Evolutionary conservation across 2,329 filamentous ascomycete genomes (phyloP).

Genomic region (Cytospora chrysosperma): DNA sequence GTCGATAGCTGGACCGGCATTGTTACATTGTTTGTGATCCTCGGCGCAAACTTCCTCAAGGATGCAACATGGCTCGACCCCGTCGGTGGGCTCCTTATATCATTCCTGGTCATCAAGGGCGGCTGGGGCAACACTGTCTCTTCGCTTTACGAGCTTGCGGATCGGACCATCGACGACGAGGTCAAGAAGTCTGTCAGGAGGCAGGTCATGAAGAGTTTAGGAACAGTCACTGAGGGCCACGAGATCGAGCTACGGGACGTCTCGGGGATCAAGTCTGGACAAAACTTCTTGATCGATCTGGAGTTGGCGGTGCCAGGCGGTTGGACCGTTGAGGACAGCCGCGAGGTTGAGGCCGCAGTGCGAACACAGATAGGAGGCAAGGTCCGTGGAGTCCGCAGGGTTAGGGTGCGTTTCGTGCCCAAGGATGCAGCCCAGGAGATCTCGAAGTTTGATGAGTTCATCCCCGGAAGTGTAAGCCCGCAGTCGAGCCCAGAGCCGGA

Average conservation of each 20-base stretch:
- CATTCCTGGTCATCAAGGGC: slow-evolving; percentile 87
- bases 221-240: slow-evolving; percentile 50
- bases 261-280: slow-evolving; percentile 89
- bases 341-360: slow-evolving; percentile 70
- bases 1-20: slow-evolving; percentile 94
- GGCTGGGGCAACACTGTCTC: slow-evolving; percentile 82
- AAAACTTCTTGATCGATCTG: slow-evolving; percentile 92
- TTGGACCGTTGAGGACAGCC: slow-evolving; percentile 73
- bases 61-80: slow-evolving; percentile 93
- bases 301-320: slow-evolving; percentile 75
- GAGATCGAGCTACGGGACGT: slow-evolving; percentile 73
- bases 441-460: slow-evolving; percentile 75
- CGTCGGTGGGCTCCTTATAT: slow-evolving; percentile 88
- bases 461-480: slow-evolving; percentile 60
- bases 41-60: slow-evolving; percentile 81
- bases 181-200: slow-evolving; percentile 70
- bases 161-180: slow-evolving; percentile 83
- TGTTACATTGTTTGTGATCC: slow-evolving; percentile 85
- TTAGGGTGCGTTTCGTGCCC: slow-evolving; percentile 81
- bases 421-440: slow-evolving; percentile 55
- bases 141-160: slow-evolving; percentile 85
- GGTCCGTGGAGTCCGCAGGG: slow-evolving; percentile 78
- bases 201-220: slow-evolving; percentile 61
- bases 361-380: slow-evolving; percentile 71
- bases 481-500: slow-evolving; percentile 61